A percentile compares a stretch with the other conserved stretches of the same genome.
These are phyloP conservation scores for Schrenkiella parvula DNA, from an alignment of 345 rosid species.

Conservation along the genomic window DNA sequence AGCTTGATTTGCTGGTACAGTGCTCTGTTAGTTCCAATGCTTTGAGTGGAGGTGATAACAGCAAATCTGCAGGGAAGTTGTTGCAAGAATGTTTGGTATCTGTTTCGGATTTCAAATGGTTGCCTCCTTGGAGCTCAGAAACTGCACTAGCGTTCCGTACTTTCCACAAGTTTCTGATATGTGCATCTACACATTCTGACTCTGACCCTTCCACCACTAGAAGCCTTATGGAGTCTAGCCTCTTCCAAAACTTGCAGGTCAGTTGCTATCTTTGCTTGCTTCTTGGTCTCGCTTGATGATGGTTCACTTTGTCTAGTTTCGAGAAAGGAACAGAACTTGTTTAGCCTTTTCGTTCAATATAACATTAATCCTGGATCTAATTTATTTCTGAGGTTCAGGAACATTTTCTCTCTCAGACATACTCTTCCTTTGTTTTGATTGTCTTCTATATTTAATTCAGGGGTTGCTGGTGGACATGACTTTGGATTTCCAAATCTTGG, in stretches of 20 bases:
- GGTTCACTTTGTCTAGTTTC: slow-evolving; percentile 3
- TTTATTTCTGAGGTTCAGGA: slow-evolving; percentile 8
- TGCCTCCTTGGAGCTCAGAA: slow-evolving; percentile 94
- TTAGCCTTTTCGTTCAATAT: neutral
- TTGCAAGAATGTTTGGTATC: slow-evolving; percentile 69
- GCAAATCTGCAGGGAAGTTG: slow-evolving; percentile 39
- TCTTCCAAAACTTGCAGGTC: slow-evolving; percentile 73
- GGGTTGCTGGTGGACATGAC: slow-evolving; percentile 76
- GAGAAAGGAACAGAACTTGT: slow-evolving; percentile 12
- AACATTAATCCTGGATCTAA: neutral
- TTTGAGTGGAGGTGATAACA: slow-evolving; percentile 36
- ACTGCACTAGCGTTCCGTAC: slow-evolving; percentile 84
- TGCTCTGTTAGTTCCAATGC: slow-evolving; percentile 49
- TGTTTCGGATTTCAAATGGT: slow-evolving; percentile 86
- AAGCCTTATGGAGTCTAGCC: slow-evolving; percentile 50
- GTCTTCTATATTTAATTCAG: slow-evolving; percentile 39
- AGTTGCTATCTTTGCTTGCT: slow-evolving; percentile 1
- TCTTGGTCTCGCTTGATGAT: slow-evolving; percentile 20
- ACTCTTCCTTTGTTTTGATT: slow-evolving; percentile 10
- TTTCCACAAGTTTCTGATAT: slow-evolving; percentile 78
- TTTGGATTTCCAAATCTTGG: slow-evolving; percentile 57
- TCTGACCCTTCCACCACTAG: slow-evolving; percentile 52
- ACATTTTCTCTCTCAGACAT: neutral
- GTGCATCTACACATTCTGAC: slow-evolving; percentile 65
- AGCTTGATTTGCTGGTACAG: slow-evolving; percentile 79